Percentiles rank a stretch among this genome's conserved stretches.
phyloP scores from a whole-genome alignment of 192 early-diverging fungal genomes.

The Mortierella hygrophila region DNA sequence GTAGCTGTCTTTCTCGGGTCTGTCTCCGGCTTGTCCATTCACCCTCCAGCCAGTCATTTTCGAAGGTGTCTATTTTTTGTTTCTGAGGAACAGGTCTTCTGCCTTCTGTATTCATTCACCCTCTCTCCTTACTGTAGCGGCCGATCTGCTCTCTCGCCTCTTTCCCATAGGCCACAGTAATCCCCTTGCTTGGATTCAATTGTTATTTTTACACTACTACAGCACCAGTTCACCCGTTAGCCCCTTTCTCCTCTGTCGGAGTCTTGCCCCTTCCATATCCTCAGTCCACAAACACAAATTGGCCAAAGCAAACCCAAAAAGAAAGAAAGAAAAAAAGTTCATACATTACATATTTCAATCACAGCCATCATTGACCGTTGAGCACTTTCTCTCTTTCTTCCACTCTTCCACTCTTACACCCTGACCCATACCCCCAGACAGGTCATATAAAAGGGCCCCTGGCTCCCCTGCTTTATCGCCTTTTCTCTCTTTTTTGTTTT shows the following conservation, averaged over 20 bases:
- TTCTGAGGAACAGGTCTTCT: not conserved
- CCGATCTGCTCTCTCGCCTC: slow-evolving; percentile 1
- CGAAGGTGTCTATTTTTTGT: not conserved
- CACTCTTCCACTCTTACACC: not conserved
- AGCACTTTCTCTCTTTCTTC: not conserved
- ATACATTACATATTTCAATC: not conserved
- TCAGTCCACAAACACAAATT: not conserved
- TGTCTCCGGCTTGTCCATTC: slow-evolving; percentile 4
- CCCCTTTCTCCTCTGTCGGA: not conserved
- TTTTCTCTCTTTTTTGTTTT: not conserved
- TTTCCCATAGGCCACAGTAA: not conserved
- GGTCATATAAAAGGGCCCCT: not conserved
- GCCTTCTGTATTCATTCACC: not conserved
- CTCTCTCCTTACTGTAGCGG: not conserved
- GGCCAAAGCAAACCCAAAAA: not conserved
- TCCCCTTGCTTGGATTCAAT: not conserved
- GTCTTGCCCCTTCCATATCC: not conserved
- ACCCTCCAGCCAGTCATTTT: not conserved
- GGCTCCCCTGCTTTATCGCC: not conserved
- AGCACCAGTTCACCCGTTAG: not conserved
- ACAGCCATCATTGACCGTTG: not conserved
- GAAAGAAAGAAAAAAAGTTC: not conserved
- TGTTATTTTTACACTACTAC: not conserved
- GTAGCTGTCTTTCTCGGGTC: not conserved
- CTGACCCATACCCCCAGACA: not conserved